Percentiles rank a stretch among this genome's conserved stretches.
Evolutionary conservation across 331 rosid species (phyloP).

Genomic region (Erythrophleum ivorense): DNA sequence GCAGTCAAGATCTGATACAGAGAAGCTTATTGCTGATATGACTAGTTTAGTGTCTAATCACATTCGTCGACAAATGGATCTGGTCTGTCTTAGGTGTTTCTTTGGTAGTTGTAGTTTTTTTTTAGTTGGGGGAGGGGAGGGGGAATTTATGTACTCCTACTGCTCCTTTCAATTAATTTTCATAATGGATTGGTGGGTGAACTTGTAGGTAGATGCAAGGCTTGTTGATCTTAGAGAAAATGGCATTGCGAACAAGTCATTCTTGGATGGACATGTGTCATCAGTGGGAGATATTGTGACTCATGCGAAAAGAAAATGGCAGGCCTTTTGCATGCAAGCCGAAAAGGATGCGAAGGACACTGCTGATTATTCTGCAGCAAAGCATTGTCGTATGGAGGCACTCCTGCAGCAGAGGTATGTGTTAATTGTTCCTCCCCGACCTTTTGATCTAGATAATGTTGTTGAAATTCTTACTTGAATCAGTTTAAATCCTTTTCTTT

Average conservation of each 20-base stretch:
- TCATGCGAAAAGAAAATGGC: constrained; percentile 86
- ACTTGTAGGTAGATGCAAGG: constrained; percentile 73
- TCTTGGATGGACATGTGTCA: constrained; percentile 81
- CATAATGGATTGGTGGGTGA: constrained; percentile 16
- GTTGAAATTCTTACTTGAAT: constrained; percentile 28
- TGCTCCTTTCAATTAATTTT: not conserved
- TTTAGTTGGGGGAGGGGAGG: not conserved
- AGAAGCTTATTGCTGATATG: constrained; percentile 84
- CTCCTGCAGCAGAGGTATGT: constrained; percentile 76
- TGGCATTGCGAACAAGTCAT: constrained; percentile 65
- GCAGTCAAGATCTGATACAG: constrained; percentile 81
- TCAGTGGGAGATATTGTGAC: constrained; percentile 75
- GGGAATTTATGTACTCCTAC: not conserved
- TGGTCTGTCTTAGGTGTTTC: constrained; percentile 52
- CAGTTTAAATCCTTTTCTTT: constrained; percentile 15
- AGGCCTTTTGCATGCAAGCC: constrained; percentile 67
- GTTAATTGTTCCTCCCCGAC: not conserved
- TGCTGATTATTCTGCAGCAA: constrained; percentile 75
- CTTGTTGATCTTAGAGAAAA: constrained; percentile 70
- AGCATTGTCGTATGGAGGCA: constrained; percentile 82
- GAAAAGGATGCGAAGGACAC: constrained; percentile 70
- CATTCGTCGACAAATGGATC: constrained; percentile 74
- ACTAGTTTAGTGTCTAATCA: constrained; percentile 74
- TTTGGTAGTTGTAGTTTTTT: not conserved
- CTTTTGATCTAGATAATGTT: not conserved